A percentile compares a stretch with the other conserved stretches of the same genome.
Conservation (phyloP, 768 basidiomycete genomes). For the Kwoniella newhampshirensis region DNA sequence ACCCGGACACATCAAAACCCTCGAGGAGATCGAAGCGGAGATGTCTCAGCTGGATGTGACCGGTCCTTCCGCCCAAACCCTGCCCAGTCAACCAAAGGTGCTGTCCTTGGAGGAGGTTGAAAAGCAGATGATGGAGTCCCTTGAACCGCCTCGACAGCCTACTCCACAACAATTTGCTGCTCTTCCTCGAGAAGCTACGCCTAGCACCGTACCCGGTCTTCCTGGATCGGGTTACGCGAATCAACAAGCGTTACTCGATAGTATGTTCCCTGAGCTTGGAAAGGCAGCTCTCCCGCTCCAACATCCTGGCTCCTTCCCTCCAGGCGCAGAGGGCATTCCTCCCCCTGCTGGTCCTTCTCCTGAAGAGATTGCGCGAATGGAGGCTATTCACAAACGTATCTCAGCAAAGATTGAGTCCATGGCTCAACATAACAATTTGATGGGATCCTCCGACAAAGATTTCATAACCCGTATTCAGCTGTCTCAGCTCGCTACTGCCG, state of each 20-base stretch:
- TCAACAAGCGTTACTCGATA: constrained; percentile 46
- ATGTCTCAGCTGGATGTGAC: constrained; percentile 38
- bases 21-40: constrained; percentile 55
- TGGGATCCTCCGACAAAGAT: constrained; percentile 74
- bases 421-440: constrained; percentile 53
- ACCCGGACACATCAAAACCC: constrained; percentile 45
- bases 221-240: constrained; percentile 37
- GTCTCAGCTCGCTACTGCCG: constrained; percentile 93
- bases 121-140: constrained; percentile 42
- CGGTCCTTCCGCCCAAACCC: constrained; percentile 9
- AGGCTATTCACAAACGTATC: constrained; percentile 39
- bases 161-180: constrained; percentile 13
- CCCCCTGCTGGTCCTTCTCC: constrained; percentile 26
- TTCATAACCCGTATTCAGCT: constrained; percentile 99
- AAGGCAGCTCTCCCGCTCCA: constrained; percentile 13
- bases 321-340: not conserved
- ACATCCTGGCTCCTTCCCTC: constrained; percentile 19
- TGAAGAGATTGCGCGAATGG: constrained; percentile 31
- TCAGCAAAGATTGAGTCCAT: constrained; percentile 47
- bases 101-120: constrained; percentile 49
- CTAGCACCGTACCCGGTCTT: constrained; percentile 23
- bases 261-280: constrained; percentile 46
- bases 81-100: constrained; percentile 26
- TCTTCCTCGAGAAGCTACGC: constrained; percentile 30
- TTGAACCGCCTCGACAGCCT: constrained; percentile 20